phyloP scores from a whole-genome alignment of 2,329 filamentous ascomycete genomes.

The Alternaria ventricosa region DNA sequence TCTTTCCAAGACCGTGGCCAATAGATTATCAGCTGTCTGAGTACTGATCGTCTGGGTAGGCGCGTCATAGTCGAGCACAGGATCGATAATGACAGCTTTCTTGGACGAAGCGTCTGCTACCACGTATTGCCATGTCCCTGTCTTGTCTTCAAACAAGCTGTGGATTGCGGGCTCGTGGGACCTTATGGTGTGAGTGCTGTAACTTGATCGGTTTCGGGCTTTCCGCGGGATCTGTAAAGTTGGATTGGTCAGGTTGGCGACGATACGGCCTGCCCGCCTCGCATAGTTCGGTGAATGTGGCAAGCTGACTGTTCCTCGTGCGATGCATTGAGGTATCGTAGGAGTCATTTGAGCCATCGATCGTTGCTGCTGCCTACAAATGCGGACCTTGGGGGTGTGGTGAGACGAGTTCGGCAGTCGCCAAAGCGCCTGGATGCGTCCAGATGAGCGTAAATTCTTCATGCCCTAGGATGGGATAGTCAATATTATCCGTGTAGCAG shows the following conservation, averaged over 20 bases:
- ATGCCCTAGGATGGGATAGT: background rate
- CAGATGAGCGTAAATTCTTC: background rate
- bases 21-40: constrained; percentile 59
- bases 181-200: background rate
- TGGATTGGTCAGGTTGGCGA: background rate
- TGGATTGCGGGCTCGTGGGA: constrained; percentile 22
- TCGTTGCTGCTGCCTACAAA: background rate
- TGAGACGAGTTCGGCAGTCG: background rate
- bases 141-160: constrained; percentile 47
- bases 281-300: background rate
- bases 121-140: constrained; percentile 67
- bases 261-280: background rate
- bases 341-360: background rate
- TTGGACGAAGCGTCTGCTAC: constrained; percentile 61
- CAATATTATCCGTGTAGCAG: background rate
- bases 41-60: constrained; percentile 56
- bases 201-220: background rate
- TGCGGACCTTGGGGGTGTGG: background rate
- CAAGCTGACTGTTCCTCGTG: background rate
- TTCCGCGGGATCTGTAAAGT: background rate
- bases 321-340: background rate
- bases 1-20: constrained; percentile 53
- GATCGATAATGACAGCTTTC: constrained; percentile 65
- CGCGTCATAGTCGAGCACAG: constrained; percentile 65
- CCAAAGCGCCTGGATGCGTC: background rate